These are phyloP conservation scores for Silene vulgaris DNA, from an alignment of 179 eudicot genomes.

Conservation along the genomic window DNA sequence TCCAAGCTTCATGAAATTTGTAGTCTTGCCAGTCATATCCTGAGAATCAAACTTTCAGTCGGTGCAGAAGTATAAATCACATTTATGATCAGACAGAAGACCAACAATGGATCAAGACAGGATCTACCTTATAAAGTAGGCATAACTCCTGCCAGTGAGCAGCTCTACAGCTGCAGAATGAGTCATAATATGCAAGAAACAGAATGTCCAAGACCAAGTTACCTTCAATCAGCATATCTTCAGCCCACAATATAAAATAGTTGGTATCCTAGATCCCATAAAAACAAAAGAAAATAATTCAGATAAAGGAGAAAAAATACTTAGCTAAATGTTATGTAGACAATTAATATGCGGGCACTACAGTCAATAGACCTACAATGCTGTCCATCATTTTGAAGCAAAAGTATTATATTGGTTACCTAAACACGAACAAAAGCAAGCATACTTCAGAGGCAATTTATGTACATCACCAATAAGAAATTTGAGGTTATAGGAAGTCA, in stretches of 20 bases:
- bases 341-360: background rate
- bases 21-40: slow-evolving; percentile 63
- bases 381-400: background rate
- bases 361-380: background rate
- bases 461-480: background rate
- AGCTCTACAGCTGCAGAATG: slow-evolving; percentile 60
- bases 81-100: slow-evolving; percentile 17
- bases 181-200: slow-evolving; percentile 81
- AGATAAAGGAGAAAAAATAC: background rate
- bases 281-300: slow-evolving; percentile 10
- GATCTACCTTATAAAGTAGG: slow-evolving; percentile 64
- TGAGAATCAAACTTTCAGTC: slow-evolving; percentile 30
- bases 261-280: slow-evolving; percentile 64
- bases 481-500: background rate
- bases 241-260: slow-evolving; percentile 82
- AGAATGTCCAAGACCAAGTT: slow-evolving; percentile 82
- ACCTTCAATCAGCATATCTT: slow-evolving; percentile 80
- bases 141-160: slow-evolving; percentile 76
- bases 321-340: background rate
- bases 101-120: slow-evolving; percentile 17
- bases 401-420: slow-evolving; percentile 4
- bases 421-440: background rate
- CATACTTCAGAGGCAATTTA: background rate
- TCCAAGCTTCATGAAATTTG: slow-evolving; percentile 61
- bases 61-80: slow-evolving; percentile 19